Evolutionary conservation across 495 filamentous ascomycete species (phyloP), one percentile per base, ranked within the genome.

Genomic region (Xylaria curta): DNA sequence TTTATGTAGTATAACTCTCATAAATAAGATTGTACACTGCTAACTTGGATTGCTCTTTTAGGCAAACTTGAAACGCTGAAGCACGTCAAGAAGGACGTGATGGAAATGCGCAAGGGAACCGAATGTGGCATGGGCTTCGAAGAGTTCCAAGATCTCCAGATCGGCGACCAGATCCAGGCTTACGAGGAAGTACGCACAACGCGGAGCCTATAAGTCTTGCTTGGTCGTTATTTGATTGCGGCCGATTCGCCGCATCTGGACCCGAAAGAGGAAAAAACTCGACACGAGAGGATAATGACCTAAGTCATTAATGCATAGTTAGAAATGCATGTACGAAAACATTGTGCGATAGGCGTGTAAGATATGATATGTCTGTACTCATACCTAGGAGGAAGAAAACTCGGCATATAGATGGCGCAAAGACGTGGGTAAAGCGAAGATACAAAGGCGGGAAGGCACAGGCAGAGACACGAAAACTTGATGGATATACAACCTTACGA

Each of bases 111-210:
- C 75, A 98, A 97, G 85, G 94, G 93, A 51, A 89, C 85, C 53
- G 97, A 99, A 79, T 99, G 97, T 76, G 97, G 97, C 63, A 91
- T 99, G 71, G 89, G 87, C 47, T 97, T 99, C 76, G 88, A 91
- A 9, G 85, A 83, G 47, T 98, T 93, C 91, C 83, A 89, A 21
- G 91, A 87, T 24, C 93, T 98, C 81, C 77, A 89, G 69, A 85
- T 89, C 42, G 96, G 95, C 31, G 97, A 99, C 82, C 87, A 90
- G 74, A 85, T 98, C 72, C 95, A 97, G 83, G 88, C 89, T 26
- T 95, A 95, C 78, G 94, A 97, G 77, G 91, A 94, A 82, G 85
- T 89, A 21, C 78, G 76, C 40, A 93, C 94, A 81, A 91, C 92
- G 84, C 87, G 95, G 78, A 82, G 71, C 63, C 78, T 95, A 81